Evolutionary conservation across 140 eudicot genomes (phyloP).

Genomic region (Ambrosia hybrid): DNA sequence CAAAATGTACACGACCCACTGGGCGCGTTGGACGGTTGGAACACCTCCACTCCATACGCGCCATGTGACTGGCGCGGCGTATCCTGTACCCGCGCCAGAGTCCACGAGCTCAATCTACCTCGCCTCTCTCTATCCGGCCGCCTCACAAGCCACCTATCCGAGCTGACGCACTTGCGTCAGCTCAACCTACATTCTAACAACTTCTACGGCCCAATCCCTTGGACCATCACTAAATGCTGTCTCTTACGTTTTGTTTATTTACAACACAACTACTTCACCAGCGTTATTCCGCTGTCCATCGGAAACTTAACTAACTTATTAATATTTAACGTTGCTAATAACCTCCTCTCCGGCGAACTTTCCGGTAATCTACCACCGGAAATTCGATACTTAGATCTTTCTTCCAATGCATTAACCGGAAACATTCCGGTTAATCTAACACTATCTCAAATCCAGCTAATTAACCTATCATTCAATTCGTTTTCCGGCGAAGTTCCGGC

Average conservation of each 20-base stretch:
- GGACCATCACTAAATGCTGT: conserved; percentile 43
- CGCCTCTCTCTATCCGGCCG: conserved; percentile 62
- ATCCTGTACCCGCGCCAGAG: conserved; percentile 43
- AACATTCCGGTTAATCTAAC: conserved; percentile 43
- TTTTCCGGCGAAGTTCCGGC: conserved; percentile 65
- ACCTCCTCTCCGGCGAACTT: too few relatives aligned
- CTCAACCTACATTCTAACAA: conserved; percentile 65
- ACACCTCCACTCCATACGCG: conserved; percentile 53
- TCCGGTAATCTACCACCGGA: conserved; percentile 22
- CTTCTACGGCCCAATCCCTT: conserved; percentile 58
- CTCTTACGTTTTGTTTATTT: conserved; percentile 70
- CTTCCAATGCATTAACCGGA: conserved; percentile 62
- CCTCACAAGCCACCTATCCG: conserved; percentile 39
- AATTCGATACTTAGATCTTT: conserved; percentile 58
- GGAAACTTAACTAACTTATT: too few relatives aligned
- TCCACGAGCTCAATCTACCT: conserved; percentile 66
- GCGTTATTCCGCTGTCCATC: conserved; percentile 17
- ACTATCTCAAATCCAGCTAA: conserved; percentile 19
- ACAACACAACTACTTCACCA: conserved; percentile 64
- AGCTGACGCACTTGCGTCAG: conserved; percentile 55
- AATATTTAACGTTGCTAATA: too few relatives aligned
- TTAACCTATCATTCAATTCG: conserved; percentile 2
- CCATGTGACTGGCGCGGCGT: conserved; percentile 96
- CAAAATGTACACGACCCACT: conserved; percentile 56
- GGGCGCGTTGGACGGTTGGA: conserved; percentile 75